phyloP scores from a whole-genome alignment of 169 alveolate species.

The Theileria equi region DNA sequence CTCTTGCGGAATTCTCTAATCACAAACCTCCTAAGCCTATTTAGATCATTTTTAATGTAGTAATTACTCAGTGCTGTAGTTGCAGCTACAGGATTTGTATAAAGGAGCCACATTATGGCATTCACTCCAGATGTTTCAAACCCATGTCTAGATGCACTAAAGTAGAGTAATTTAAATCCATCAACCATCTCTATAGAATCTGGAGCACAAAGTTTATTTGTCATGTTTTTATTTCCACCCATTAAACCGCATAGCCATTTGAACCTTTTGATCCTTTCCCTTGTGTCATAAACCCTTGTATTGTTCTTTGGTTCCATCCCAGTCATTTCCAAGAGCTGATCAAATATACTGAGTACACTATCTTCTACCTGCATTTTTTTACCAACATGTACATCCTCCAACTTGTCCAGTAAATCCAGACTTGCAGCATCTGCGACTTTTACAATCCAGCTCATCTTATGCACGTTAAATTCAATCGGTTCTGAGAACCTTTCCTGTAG shows the following conservation, averaged over 20 bases:
- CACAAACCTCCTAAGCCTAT: conserved; percentile 9
- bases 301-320: too few species aligned
- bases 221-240: too few species aligned
- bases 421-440: too few species aligned
- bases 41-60: neutral
- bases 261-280: too few species aligned
- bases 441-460: conserved; percentile 27
- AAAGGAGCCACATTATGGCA: conserved; percentile 39
- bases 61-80: conserved; percentile 6
- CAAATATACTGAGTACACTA: too few species aligned
- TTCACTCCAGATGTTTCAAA: conserved; percentile 3
- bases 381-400: too few species aligned
- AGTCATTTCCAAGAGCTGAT: too few species aligned
- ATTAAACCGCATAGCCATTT: too few species aligned
- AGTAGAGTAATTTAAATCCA: neutral
- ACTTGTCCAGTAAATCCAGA: too few species aligned
- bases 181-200: neutral
- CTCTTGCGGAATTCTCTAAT: neutral
- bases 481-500: conserved; percentile 18
- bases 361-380: too few species aligned
- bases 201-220: too few species aligned
- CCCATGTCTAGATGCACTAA: conserved; percentile 9
- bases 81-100: conserved; percentile 5
- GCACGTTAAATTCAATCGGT: conserved; percentile 6
- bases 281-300: too few species aligned